Evolutionary conservation across 306 rosid species (phyloP), one percentile per base, ranked within the genome.

Genomic region (Cucumis cinereus): DNA sequence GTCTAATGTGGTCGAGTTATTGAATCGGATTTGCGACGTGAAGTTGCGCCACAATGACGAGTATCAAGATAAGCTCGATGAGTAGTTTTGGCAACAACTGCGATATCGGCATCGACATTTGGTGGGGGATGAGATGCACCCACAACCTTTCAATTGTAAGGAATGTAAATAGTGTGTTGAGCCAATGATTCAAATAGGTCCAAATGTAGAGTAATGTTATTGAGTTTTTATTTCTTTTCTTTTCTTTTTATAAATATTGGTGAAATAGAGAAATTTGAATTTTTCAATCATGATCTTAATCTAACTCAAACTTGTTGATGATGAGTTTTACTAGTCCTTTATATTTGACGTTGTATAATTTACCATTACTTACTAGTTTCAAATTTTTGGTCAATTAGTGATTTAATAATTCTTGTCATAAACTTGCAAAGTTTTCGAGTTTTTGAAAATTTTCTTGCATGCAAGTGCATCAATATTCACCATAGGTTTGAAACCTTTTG

Each of bases 1-100:
- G 95, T 64, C 28, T 0, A 36, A 79, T 28, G 89, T 90, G 22
- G 79, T 86, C 6, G 75, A 77, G 10, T 50, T 77, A 60, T 74
- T 91, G 52, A 77, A 83, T 26, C 67, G 28, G n/a, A 5, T 81
- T 86, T 78, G 60, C 76, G 1, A 23, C 30, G 47, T 20, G 59
- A 71, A 71, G 23, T 24, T 71, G 24, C 10, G 14, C 0, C 1
- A 26, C 24, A 17, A 24, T 6, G 15, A 16, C 12, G 61, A 30
- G 76, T 28, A 26, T 15, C 60, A 26, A 70, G 47, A 16, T 23
- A 71, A 71, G 76, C 16, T 52, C 30, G n/a, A 30, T 1, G 26
- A 9, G 76, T 50, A 72, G 11, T 45, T 70, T 45, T 45, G 40
- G n/a, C 11, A 1, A 26, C 10, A n/a, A 24, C 3, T 2, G 14